These are phyloP conservation scores for Diaporthe destruens DNA, from an alignment of 2,329 filamentous ascomycete species.

Conservation along the genomic window DNA sequence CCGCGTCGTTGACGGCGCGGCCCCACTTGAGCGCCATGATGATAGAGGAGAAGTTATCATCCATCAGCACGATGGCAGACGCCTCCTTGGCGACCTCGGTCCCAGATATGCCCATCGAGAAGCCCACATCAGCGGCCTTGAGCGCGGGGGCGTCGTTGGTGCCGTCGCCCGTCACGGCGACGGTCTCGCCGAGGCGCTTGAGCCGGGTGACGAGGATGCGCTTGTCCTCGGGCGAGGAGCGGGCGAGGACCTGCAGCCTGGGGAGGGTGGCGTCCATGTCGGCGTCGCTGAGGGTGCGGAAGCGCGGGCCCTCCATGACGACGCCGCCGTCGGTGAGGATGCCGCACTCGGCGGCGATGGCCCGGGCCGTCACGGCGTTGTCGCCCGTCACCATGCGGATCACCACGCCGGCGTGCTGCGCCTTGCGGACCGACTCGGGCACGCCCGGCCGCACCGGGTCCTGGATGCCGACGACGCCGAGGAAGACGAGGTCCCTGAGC, in stretches of 20 bases:
- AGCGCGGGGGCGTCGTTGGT: constrained; percentile 76
- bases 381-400: constrained; percentile 75
- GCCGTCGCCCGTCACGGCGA: constrained; percentile 75
- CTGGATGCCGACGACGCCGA: constrained; percentile 78
- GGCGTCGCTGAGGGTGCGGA: constrained; percentile 66
- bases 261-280: constrained; percentile 67
- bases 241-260: constrained; percentile 66
- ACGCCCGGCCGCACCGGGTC: constrained; percentile 76
- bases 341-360: constrained; percentile 75
- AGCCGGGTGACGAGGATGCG: constrained; percentile 66
- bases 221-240: constrained; percentile 72
- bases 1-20: constrained; percentile 76
- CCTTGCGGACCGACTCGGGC: constrained; percentile 71
- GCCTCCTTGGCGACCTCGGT: constrained; percentile 78
- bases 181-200: constrained; percentile 68
- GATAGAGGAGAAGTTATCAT: constrained; percentile 76
- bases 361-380: constrained; percentile 70
- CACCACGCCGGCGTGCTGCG: constrained; percentile 73
- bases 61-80: constrained; percentile 75
- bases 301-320: constrained; percentile 75
- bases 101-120: constrained; percentile 76
- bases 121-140: constrained; percentile 75
- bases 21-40: constrained; percentile 77
- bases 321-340: constrained; percentile 69
- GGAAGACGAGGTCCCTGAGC: constrained; percentile 75